These are phyloP conservation scores for Fusarium dimerum DNA, from an alignment of 2,329 filamentous ascomycete genomes.

Conservation along the genomic window DNA sequence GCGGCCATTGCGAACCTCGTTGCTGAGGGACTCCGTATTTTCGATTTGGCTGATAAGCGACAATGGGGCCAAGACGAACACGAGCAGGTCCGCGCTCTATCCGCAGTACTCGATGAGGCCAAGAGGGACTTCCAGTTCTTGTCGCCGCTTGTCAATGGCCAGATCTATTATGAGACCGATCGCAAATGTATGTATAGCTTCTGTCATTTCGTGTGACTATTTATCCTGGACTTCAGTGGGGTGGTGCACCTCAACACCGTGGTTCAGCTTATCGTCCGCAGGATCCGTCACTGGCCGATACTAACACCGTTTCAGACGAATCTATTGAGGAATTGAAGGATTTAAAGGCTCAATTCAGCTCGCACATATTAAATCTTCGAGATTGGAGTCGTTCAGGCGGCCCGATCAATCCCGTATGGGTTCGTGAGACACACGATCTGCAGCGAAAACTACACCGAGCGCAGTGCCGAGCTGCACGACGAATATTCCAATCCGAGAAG, in stretches of 20 bases:
- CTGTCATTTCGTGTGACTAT: not conserved
- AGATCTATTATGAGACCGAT: slow-evolving; percentile 60
- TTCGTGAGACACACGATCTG: slow-evolving; percentile 51
- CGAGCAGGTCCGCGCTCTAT: slow-evolving; percentile 57
- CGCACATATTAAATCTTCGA: slow-evolving; percentile 51
- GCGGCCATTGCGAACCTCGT: slow-evolving; percentile 58
- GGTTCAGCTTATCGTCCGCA: too few relatives aligned
- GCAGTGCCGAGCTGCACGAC: slow-evolving; percentile 57
- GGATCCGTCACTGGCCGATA: not conserved
- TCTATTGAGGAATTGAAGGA: slow-evolving; percentile 52
- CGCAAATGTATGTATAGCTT: slow-evolving; percentile 46
- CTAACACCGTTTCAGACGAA: slow-evolving; percentile 42
- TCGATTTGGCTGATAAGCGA: slow-evolving; percentile 58
- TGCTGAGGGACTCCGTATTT: slow-evolving; percentile 53
- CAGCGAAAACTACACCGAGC: slow-evolving; percentile 55
- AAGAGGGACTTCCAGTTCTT: slow-evolving; percentile 63
- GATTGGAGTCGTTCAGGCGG: slow-evolving; percentile 58
- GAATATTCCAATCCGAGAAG: slow-evolving; percentile 55
- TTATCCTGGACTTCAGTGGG: not conserved
- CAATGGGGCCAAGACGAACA: slow-evolving; percentile 61
- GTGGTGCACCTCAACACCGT: too few relatives aligned
- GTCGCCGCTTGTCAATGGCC: slow-evolving; percentile 54
- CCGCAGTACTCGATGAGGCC: slow-evolving; percentile 58
- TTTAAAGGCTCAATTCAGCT: slow-evolving; percentile 47
- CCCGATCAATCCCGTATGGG: slow-evolving; percentile 57